Conservation (phyloP, 306 rosid species). For the Glycine tomentella region DNA sequence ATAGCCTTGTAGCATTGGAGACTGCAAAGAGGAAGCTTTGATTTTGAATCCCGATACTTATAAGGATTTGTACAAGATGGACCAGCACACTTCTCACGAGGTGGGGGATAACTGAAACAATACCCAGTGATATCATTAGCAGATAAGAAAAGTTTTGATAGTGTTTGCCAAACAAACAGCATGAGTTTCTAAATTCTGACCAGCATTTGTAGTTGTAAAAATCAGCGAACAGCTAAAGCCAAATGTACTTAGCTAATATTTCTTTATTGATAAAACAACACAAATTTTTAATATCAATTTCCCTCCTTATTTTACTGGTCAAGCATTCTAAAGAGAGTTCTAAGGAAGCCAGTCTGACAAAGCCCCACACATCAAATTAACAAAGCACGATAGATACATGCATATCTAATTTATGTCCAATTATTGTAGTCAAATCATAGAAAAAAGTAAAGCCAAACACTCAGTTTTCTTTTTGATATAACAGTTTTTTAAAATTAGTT, state of each 20-base stretch:
- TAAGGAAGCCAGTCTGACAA: slow-evolving; percentile 15
- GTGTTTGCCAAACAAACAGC: slow-evolving; percentile 38
- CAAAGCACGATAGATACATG: slow-evolving; percentile 10
- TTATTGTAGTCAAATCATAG: slow-evolving; percentile 22
- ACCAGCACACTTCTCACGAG: slow-evolving; percentile 81
- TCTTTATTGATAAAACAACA: background rate
- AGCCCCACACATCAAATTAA: slow-evolving; percentile 29
- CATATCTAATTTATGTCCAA: slow-evolving; percentile 21
- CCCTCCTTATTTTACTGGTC: slow-evolving; percentile 19
- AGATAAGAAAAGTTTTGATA: slow-evolving; percentile 17
- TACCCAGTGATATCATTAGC: slow-evolving; percentile 28
- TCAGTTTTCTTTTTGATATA: background rate
- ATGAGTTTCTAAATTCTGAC: slow-evolving; percentile 5
- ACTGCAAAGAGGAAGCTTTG: slow-evolving; percentile 93
- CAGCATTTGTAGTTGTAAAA: slow-evolving; percentile 10
- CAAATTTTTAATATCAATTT: slow-evolving; percentile 6
- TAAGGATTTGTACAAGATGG: slow-evolving; percentile 82
- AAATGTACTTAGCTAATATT: background rate
- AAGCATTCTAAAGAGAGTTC: background rate
- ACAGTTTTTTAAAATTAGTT: background rate
- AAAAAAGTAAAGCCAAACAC: slow-evolving; percentile 34
- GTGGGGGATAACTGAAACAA: slow-evolving; percentile 88
- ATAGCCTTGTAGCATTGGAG: slow-evolving; percentile 86
- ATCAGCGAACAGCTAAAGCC: slow-evolving; percentile 35
- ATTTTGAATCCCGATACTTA: slow-evolving; percentile 87